Conservation (phyloP, 495 filamentous ascomycete species). For the Talaromyces nanjingensis region DNA sequence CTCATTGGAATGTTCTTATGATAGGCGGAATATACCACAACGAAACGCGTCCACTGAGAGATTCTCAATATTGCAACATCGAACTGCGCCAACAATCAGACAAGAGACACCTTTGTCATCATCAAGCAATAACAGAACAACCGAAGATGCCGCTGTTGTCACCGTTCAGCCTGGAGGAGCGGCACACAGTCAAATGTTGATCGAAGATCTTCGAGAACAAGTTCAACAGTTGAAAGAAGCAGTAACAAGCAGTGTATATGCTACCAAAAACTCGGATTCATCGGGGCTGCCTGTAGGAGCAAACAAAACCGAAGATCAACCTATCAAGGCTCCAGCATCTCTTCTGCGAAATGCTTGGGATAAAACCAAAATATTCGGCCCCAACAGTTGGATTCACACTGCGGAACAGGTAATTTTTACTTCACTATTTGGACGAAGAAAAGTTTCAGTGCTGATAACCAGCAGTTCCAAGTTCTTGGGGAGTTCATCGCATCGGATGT, state of each 20-base stretch:
- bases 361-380: slow-evolving; percentile 33
- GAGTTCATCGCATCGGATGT: neutral
- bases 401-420: slow-evolving; percentile 28
- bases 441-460: neutral
- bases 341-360: slow-evolving; percentile 13
- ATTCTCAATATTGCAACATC: neutral
- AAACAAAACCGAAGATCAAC: slow-evolving; percentile 8
- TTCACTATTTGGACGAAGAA: neutral
- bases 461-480: slow-evolving; percentile 2
- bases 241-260: neutral
- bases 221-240: slow-evolving; percentile 13
- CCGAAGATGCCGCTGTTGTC: slow-evolving; percentile 7
- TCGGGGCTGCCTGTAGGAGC: neutral
- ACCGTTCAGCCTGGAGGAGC: slow-evolving; percentile 9
- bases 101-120: slow-evolving; percentile 3
- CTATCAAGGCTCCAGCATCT: slow-evolving; percentile 10
- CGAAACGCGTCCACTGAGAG: slow-evolving; percentile 14
- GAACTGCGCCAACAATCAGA: neutral
- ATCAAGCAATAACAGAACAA: neutral
- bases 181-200: slow-evolving; percentile 12
- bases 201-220: slow-evolving; percentile 15
- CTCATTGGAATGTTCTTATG: slow-evolving; percentile 16
- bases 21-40: slow-evolving; percentile 3
- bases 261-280: neutral
- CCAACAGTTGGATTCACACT: slow-evolving; percentile 35